A percentile compares a stretch with the other conserved stretches of the same genome.
These are phyloP conservation scores for Phytophthora niederhauseri DNA, from an alignment of 352 stramenopile species.

Conservation along the genomic window DNA sequence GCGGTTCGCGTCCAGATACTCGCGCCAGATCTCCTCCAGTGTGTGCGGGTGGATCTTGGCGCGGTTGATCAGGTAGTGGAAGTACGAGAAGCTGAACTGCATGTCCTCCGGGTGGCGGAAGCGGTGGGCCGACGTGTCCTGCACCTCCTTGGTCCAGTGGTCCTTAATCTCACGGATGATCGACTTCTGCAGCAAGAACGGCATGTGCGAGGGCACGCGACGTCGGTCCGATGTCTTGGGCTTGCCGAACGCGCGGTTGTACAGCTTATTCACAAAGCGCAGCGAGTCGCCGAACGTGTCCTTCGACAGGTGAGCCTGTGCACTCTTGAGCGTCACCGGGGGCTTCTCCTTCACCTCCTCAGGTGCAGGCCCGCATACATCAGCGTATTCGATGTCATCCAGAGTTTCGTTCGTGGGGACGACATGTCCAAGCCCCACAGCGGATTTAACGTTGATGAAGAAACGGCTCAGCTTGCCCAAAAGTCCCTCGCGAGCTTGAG, in stretches of 20 bases:
- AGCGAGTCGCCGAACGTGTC: slow-evolving; percentile 95
- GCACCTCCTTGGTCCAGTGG: slow-evolving; percentile 72
- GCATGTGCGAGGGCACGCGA: slow-evolving; percentile 95
- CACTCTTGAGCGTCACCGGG: slow-evolving; percentile 27
- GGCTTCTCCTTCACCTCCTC: slow-evolving; percentile 20
- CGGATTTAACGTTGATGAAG: slow-evolving; percentile 35
- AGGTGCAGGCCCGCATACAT: slow-evolving; percentile 52
- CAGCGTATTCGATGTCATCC: slow-evolving; percentile 73
- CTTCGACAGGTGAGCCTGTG: slow-evolving; percentile 69
- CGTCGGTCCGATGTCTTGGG: slow-evolving; percentile 46
- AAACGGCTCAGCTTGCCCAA: slow-evolving; percentile 14
- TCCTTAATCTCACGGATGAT: slow-evolving; percentile 92
- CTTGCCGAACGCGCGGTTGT: slow-evolving; percentile 90
- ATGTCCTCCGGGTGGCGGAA: slow-evolving; percentile 94
- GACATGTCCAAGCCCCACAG: slow-evolving; percentile 47
- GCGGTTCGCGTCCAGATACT: slow-evolving; percentile 92
- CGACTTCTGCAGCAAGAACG: slow-evolving; percentile 91
- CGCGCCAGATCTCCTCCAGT: slow-evolving; percentile 79
- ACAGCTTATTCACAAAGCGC: slow-evolving; percentile 93
- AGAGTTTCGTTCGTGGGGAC: slow-evolving; percentile 52
- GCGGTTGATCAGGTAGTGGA: slow-evolving; percentile 93
- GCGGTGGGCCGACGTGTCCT: slow-evolving; percentile 83
- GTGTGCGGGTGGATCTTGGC: slow-evolving; percentile 79
- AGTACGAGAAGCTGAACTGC: slow-evolving; percentile 97
- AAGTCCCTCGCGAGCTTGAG: slow-evolving; percentile 21